These are phyloP conservation scores for Sporobolomyces roseus DNA, from an alignment of 768 basidiomycete genomes.

Conservation along the genomic window DNA sequence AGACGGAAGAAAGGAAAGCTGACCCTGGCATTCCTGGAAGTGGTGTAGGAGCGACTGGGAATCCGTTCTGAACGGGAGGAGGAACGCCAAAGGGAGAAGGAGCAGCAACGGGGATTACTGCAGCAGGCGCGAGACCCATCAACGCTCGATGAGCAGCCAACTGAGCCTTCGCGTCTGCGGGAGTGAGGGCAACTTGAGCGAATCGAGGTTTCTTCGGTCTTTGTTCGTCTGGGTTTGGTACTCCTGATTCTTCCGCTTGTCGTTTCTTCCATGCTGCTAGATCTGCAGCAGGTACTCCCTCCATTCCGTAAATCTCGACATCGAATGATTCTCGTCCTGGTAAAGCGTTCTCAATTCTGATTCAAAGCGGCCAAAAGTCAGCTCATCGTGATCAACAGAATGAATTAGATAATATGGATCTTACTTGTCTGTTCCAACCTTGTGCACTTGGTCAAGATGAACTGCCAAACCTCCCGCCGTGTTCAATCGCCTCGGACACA, in stretches of 20 bases:
- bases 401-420: constrained; percentile 42
- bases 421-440: constrained; percentile 90
- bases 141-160: constrained; percentile 84
- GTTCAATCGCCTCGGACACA: constrained; percentile 91
- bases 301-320: constrained; percentile 99
- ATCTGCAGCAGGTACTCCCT: constrained; percentile 90
- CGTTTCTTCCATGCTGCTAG: constrained; percentile 92
- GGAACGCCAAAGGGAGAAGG: constrained; percentile 40
- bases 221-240: constrained; percentile 52
- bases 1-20: background rate
- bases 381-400: background rate
- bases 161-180: constrained; percentile 78
- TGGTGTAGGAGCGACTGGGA: background rate
- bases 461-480: constrained; percentile 97
- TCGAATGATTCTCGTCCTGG: constrained; percentile 97
- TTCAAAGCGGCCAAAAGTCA: constrained; percentile 45
- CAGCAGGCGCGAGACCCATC: constrained; percentile 55
- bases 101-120: constrained; percentile 50
- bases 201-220: constrained; percentile 63
- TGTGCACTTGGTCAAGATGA: constrained; percentile 98
- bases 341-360: constrained; percentile 92
- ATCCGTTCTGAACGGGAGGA: no score
- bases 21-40: constrained; percentile 23
- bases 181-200: constrained; percentile 70
- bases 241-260: constrained; percentile 88